Evolutionary conservation across 352 stramenopile genomes (phyloP), one percentile per base, ranked within the genome.

Genomic region (Phytophthora sansomeana): DNA sequence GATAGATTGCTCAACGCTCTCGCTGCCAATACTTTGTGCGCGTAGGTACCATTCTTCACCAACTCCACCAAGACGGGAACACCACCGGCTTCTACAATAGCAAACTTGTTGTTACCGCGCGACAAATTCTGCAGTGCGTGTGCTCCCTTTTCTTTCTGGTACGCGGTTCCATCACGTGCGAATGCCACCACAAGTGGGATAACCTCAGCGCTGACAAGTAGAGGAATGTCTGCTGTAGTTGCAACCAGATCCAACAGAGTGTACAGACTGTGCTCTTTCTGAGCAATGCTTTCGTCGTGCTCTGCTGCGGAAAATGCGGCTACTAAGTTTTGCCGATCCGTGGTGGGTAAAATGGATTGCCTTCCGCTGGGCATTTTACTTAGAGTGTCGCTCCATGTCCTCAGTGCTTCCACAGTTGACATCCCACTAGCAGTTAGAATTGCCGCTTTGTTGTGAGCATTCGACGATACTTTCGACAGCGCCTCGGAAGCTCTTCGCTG

Each of bases 151-250:
- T 54, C 29, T 10, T 54, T 54, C 29, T 54, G 47, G n/a, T 41
- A 54, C 7, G n/a, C 4, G 17, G 29, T 54, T 33, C 47, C 47
- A 11, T 54, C 47, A 24, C 47, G 47, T 8, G 19, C n/a, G 16
- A 54, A 54, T 17, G 47, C 16, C 29, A 54, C 47, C 28, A 29
- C 16, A 7, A 54, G 28, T 13, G 47, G 47, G 29, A 54, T 54
- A 14, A 54, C 29, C 17, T 54, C 47, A n/a, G 47, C 30, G 14
- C 47, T 54, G 16, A 54, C 29, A 17, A 54, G 6, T 4, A 54
- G 29, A 41, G 47, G 47, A 6, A 54, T 11, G 5, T 54, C 29
- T n/a, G 41, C 29, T 0, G 8, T 29, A n/a, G 14, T 41, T 10
- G 29, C 29, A 10, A 10, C 47, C 17, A 54, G 16, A n/a, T 54